These are phyloP conservation scores for Fomes fomentarius DNA, from an alignment of 1,284 basidiomycete species.

Conservation along the genomic window DNA sequence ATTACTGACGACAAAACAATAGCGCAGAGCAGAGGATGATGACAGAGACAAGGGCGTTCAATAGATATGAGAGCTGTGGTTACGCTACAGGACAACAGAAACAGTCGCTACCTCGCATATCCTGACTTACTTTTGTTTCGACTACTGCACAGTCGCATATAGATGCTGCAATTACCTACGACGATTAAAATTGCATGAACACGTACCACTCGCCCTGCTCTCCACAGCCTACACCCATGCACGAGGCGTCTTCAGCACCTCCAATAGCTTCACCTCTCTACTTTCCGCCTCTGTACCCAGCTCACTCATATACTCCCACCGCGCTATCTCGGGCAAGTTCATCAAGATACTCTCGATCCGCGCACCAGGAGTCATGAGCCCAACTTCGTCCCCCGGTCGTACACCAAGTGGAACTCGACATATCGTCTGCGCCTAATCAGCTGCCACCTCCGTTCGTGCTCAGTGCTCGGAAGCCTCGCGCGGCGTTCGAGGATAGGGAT, in stretches of 20 bases:
- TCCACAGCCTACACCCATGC: conserved; percentile 63
- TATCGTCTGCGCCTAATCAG: conserved; percentile 87
- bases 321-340: conserved; percentile 87
- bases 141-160: no score
- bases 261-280: conserved; percentile 73
- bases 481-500: conserved; percentile 77
- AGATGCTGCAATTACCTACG: no score
- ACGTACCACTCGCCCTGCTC: no score
- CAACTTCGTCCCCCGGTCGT: conserved; percentile 89
- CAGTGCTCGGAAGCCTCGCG: conserved; percentile 68
- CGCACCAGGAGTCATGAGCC: conserved; percentile 88
- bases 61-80: no score
- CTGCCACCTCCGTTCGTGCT: conserved; percentile 84
- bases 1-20: no score
- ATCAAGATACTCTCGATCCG: conserved; percentile 93
- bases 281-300: conserved; percentile 70
- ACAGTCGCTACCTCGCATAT: no score
- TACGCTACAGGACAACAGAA: no score
- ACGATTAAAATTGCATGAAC: no score
- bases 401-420: conserved; percentile 94
- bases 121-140: no score
- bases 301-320: conserved; percentile 94
- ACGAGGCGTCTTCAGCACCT: conserved; percentile 68
- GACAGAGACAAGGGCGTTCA: no score
- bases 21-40: no score